Evolutionary conservation across 306 rosid species (phyloP).

Genomic region (Sindora glabra): DNA sequence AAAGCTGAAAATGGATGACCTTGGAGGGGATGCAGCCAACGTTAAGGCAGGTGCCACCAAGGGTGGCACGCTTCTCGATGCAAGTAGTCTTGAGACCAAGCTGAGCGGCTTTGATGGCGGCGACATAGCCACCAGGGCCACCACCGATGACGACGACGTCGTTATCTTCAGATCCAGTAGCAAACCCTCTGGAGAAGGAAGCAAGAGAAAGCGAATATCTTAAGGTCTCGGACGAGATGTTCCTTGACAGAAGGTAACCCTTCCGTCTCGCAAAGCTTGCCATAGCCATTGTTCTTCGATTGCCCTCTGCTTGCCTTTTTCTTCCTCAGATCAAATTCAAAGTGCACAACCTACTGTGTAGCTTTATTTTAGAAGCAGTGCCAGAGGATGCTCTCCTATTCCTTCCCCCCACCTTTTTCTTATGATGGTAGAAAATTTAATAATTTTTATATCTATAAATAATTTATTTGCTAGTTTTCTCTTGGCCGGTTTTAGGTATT

Average conservation of each 20-base stretch:
- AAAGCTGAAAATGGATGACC: slow-evolving; percentile 27
- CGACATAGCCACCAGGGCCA: slow-evolving; percentile 98
- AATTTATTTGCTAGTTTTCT: no score
- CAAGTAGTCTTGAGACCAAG: slow-evolving; percentile 93
- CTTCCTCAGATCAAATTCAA: neutral
- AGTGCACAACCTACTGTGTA: no score
- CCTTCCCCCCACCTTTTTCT: no score
- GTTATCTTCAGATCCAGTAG: slow-evolving; percentile 86
- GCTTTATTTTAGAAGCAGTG: slow-evolving; percentile 2
- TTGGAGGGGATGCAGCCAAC: slow-evolving; percentile 97
- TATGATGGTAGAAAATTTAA: no score
- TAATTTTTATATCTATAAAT: no score
- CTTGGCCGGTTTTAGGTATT: no score
- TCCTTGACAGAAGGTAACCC: slow-evolving; percentile 47
- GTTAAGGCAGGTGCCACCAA: slow-evolving; percentile 97
- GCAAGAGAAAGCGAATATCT: slow-evolving; percentile 37
- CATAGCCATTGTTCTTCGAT: slow-evolving; percentile 52
- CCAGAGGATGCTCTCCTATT: neutral
- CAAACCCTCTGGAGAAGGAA: slow-evolving; percentile 53
- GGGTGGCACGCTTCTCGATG: slow-evolving; percentile 95
- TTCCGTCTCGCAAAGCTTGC: slow-evolving; percentile 79
- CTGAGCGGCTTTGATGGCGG: slow-evolving; percentile 97
- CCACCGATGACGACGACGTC: slow-evolving; percentile 98
- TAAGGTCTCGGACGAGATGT: slow-evolving; percentile 34
- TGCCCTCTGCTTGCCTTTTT: no score